Base-by-base conservation (phyloP, 2,329 filamentous ascomycete genomes). In the Penicillium sp. region DNA sequence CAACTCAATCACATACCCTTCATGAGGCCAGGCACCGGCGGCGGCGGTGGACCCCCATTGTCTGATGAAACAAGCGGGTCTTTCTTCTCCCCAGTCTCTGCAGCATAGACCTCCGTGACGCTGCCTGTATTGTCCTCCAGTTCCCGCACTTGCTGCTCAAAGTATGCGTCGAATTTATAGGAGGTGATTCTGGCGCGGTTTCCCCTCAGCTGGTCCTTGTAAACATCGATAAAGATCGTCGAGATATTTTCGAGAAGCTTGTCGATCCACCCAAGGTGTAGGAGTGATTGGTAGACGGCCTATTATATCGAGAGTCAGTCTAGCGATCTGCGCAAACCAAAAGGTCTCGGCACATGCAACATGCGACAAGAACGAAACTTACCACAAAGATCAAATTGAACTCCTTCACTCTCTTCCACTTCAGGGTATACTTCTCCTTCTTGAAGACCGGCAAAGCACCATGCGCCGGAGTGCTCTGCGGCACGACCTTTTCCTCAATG, bases 231-330 rank as follows among this genome's bases (percentile, higher is more conserved):
- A 73, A 98, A 99, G 37, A 99, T 88, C 10, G 91, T 93, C 75
- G 89, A 92, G 71, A 98, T 92, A 72, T 98, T 96, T 73, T 97
- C 94, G 68, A 99, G 87, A 52, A 99, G 88, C 76, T 95, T 93
- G 78, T 99, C 95, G 66, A 98, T 92, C 95, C 96, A 99, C 13
- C 91, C 93, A 8, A 99, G 86, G 77, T 97, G 93, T 33, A 99
- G 85, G 35, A 99, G 87, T 42, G 93, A 97, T 75, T 96, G 91
- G 78, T 99, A 99, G 66, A 99, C 95, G 66, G 94, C 95, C 93
- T 97, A 72, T 52, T 49, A 55, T 58, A 40, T 58, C 33, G 38
- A 57, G 55, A 62, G 64, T 69, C 55, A 71, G 67, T 56, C 37
- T 61, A 57, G 46, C 57, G 59, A 63, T 43, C 58, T n/a, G 38